A percentile compares a stretch with the other conserved stretches of the same genome.
These are phyloP conservation scores for Colletotrichum aenigma DNA, from an alignment of 2,329 filamentous ascomycete genomes.

Conservation along the genomic window DNA sequence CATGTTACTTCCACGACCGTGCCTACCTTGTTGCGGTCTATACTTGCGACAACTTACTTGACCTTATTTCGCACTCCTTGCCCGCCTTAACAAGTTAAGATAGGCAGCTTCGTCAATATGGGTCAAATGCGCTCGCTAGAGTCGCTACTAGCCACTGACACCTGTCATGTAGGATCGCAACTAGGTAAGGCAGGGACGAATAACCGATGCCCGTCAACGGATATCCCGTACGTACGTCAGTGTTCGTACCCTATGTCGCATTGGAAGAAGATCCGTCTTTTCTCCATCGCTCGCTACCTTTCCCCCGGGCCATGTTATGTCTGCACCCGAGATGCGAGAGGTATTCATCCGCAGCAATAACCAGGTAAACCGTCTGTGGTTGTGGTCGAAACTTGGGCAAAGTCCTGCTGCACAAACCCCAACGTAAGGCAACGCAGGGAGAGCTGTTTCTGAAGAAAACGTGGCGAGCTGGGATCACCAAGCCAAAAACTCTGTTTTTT, in stretches of 20 bases:
- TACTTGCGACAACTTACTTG: not conserved
- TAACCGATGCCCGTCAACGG: not conserved
- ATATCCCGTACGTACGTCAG: not conserved
- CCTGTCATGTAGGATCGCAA: not conserved
- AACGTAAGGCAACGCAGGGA: not conserved
- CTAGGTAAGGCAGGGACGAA: not conserved
- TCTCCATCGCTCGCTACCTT: not conserved
- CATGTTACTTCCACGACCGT: not conserved
- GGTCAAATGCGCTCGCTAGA: not conserved
- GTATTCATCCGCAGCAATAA: not conserved
- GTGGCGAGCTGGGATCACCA: conserved; percentile 11
- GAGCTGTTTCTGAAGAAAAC: not conserved
- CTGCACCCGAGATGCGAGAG: not conserved
- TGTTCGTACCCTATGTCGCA: not conserved
- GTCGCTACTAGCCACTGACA: not conserved
- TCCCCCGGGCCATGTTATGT: not conserved
- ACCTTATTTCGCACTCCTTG: not conserved
- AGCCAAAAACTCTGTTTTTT: not conserved
- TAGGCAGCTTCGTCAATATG: not conserved
- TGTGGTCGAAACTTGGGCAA: not conserved
- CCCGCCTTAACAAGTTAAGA: not conserved
- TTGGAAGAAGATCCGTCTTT: not conserved
- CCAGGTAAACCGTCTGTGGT: not conserved
- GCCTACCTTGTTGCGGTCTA: not conserved
- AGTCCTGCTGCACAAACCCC: not conserved